A percentile compares a stretch with the other conserved stretches of the same genome.
Evolutionary conservation across 164 flowering plant genomes (phyloP).

Genomic region (Kalanchoe fedtschenkoi): DNA sequence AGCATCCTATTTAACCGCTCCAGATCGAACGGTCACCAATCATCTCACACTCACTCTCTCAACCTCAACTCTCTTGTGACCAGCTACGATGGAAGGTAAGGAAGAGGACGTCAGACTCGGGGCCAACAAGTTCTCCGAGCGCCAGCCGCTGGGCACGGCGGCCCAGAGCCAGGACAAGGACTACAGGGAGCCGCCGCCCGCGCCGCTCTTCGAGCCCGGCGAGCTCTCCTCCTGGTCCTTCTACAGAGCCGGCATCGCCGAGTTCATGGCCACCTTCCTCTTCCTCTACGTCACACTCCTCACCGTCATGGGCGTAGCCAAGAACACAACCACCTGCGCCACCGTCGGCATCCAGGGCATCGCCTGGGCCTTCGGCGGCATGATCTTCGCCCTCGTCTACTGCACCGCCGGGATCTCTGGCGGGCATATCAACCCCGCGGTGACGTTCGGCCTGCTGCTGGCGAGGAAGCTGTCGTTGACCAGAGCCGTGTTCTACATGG

Average conservation of each 20-base stretch:
- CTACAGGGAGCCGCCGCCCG: background rate
- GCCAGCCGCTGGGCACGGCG: conserved; percentile 41
- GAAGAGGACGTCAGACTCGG: conserved; percentile 41
- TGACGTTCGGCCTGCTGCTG: background rate
- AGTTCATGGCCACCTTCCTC: conserved; percentile 2
- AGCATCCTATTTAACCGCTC: background rate
- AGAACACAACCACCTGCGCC: background rate
- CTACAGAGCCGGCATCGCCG: background rate
- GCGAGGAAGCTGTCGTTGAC: conserved; percentile 3
- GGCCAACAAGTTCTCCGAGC: conserved; percentile 37
- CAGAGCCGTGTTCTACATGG: background rate
- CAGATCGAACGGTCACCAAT: background rate
- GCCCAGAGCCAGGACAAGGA: conserved; percentile 15
- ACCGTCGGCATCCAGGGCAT: conserved; percentile 1
- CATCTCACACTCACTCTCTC: background rate
- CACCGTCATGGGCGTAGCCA: background rate
- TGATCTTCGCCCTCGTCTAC: conserved; percentile 3
- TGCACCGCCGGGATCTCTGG: conserved; percentile 1
- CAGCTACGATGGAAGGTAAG: conserved; percentile 29
- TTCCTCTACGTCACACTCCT: background rate
- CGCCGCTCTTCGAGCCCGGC: background rate
- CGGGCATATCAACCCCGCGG: background rate
- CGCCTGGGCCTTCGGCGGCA: conserved; percentile 1
- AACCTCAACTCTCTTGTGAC: background rate
- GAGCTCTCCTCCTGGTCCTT: background rate